Base-by-base conservation (phyloP, 176 grass and related monocot genomes). In the Bromus sterilis region DNA sequence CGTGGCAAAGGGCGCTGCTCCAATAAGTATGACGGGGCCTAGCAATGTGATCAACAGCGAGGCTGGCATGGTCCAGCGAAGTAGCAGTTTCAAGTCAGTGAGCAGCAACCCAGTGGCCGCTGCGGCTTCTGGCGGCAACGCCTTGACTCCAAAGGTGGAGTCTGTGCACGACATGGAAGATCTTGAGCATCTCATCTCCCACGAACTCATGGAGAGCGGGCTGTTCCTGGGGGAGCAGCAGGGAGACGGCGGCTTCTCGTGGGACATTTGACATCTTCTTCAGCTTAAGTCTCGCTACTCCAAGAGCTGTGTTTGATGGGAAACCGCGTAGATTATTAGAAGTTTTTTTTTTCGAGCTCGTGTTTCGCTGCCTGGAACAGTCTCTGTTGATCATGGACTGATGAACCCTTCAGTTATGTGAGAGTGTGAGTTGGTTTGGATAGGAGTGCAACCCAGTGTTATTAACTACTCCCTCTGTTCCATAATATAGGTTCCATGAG, bases 81-180 rank as follows among this genome's bases (percentile, higher is more conserved):
- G 85, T 34, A 91, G 82, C 76, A 90, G 93, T 72, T 96, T 96
- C 80, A 99, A 93, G 74, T 99, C 97, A 21, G 91, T 93, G 32
- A 87, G 87, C 59, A 93, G 93, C 88, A 91, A 83, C 71, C 90
- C 84, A 58, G 83, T 79, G 28, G 64, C 62, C 74, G 66, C 64
- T 3, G 83, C 81, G 28, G 64, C 62, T 75, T 67, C 64, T 3
- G 89, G 71, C 7, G 88, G 79, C 71, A 91, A 86, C 51, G 66
- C 24, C 4, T 20, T 5, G 7, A 59, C 69, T 64, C 82, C 84
- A 20, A 95, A 85, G 75, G 32, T 34, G 7, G 95, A 93, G 10
- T 73, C 92, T 78, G 49, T 99, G 62, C 62, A 80, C 24, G 91
- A 93, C 69, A 32, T 99, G 62, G 93, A 96, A 21, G 84, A 93